Percentiles rank a stretch among this genome's conserved stretches.
Conservation (phyloP, 345 rosid species). For the Syzygium aqueum region DNA sequence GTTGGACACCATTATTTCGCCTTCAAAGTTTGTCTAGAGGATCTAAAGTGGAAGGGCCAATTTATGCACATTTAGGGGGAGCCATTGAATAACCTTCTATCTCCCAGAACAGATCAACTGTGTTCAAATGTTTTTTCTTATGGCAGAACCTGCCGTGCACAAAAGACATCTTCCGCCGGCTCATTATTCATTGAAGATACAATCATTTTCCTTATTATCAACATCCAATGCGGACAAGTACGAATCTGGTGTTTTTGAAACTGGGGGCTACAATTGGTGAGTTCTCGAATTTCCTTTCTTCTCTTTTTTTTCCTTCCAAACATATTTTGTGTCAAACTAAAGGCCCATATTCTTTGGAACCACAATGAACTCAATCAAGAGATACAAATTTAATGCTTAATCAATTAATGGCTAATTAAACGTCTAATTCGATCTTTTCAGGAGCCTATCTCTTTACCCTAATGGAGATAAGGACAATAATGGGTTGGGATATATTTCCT, state of each 20-base stretch:
- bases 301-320: too few species aligned
- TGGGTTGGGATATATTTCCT: background rate
- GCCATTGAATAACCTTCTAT: background rate
- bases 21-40: too few species aligned
- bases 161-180: background rate
- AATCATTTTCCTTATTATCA: background rate
- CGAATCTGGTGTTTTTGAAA: background rate
- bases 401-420: too few species aligned
- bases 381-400: too few species aligned
- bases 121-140: background rate
- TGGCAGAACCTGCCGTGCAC: background rate
- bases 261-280: background rate
- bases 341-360: too few species aligned
- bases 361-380: too few species aligned
- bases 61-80: background rate
- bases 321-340: too few species aligned
- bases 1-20: too few species aligned
- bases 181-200: background rate
- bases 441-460: conserved; percentile 9
- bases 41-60: background rate
- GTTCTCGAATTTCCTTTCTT: background rate
- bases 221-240: background rate
- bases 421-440: background rate
- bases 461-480: background rate
- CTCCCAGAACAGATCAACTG: background rate